Evolutionary conservation across 2,329 filamentous ascomycete species (phyloP), one percentile per base, ranked within the genome.

Genomic region (Diaporthe sp.): DNA sequence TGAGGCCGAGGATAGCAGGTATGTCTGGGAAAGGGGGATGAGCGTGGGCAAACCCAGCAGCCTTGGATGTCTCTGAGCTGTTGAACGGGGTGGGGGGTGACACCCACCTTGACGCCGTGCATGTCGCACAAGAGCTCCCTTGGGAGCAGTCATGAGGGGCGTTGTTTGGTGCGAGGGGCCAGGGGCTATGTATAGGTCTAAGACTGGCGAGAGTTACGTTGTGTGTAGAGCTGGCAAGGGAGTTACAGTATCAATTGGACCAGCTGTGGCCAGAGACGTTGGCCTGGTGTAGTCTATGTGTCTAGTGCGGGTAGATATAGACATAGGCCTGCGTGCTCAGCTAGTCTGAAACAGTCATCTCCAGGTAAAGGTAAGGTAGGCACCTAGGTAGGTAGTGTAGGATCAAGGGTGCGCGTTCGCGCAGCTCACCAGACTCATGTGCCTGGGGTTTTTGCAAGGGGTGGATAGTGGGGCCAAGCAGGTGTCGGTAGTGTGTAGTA

Each of bases 1-100:
- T 95, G 81, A 98, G 88, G 78, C 88, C 85, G 37, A 98, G 91
- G 83, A 98, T 98, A n/a, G 88, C 87, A 34, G 92, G 90, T 74
- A 97, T 91, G 81, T 98, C 96, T 98, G 78, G 34, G 13, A 76
- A 51, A 9, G 46, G 31, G 6, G 13, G 22, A 46, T 73, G 71
- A 65, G 46, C 9, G 39, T 15, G 31, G 44, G n/a, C 13, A 25
- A n/a, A 22, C 15, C 19, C 9, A 44, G 19, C 13, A 53, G 34
- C 1, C 8, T 0, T 9, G 39, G 57, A 6, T 76, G 22, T 77
- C 76, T 15, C 9, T 39, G 31, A 44, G 44, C 17, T 37, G 13
- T 70, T 78, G 19, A 69, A 58, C 57, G 37, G 72, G 67, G 39
- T 46, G 0, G 6, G 19, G 25, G 7, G 34, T 4, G 34, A 39